Evolutionary conservation across 257 asterid genomes (phyloP), one percentile per base, ranked within the genome.

Genomic region (Hygrophila difformis): DNA sequence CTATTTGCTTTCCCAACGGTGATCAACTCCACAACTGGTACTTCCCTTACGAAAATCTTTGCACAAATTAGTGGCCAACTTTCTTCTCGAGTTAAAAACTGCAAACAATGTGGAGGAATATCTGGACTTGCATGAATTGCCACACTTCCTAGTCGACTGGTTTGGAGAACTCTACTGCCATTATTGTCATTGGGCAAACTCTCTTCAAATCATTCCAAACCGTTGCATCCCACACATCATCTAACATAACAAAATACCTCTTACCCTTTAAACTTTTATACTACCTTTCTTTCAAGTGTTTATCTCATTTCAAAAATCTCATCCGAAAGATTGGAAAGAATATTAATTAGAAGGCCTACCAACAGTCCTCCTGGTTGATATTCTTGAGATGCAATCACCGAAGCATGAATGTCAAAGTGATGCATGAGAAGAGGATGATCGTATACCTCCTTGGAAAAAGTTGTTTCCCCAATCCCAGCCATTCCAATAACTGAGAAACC

Each of bases 151-250:
- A 46, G 53, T 34, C 69, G 54, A 23, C 42, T 62, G 2, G 72
- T 65, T 23, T 47, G 23, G 13, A 59, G 35, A 26, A 65, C 39
- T 49, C 63, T 48, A 44, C 72, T 65, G 7, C 63, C 66, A 48
- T 41, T 59, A 9, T 17, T 24, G 16, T 65, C 59, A 8, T 59
- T 40, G 13, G 63, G 72, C 9, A 47, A 5, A 8, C 12, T 12
- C 50, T 53, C 19, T 35, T 60, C 42, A 65, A 16, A 10, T 38
- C 41, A 48, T 51, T 41, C 69, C 74, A 67, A 21, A 18, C 66
- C 19, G 23, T 12, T 0, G 37, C 44, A 54, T 59, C 63, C 72
- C 72, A 65, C 43, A 65, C 38, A 44, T 65, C 72, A 42, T 65
- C 71, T 19, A 65, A 12, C 1, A 53, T 62, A 19, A 65, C 26